Percentiles rank a stretch among this genome's conserved stretches.
Evolutionary conservation across 257 asterid species (phyloP).

Genomic region (Plantago ovata): DNA sequence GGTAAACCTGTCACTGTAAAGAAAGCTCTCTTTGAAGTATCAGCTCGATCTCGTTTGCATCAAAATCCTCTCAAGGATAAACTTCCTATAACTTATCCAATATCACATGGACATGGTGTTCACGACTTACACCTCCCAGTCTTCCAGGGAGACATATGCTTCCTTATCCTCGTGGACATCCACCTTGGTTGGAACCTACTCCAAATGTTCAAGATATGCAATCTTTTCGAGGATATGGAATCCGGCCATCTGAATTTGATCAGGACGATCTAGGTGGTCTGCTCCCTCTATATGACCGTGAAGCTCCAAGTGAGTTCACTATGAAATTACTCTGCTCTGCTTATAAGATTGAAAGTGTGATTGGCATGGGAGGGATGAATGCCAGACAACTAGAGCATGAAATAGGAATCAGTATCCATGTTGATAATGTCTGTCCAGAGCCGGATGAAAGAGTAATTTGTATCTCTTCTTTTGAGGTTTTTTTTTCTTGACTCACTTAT

Average conservation of each 20-base stretch:
- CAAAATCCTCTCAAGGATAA: constrained; percentile 69
- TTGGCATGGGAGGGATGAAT: constrained; percentile 78
- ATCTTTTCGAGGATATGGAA: constrained; percentile 39
- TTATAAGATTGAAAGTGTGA: constrained; percentile 73
- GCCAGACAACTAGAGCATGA: constrained; percentile 65
- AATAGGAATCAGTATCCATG: constrained; percentile 67
- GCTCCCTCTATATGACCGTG: constrained; percentile 43
- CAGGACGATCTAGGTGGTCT: constrained; percentile 46
- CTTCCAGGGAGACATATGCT: constrained; percentile 42
- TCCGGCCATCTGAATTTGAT: constrained; percentile 40
- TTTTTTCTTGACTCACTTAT: constrained; percentile 14
- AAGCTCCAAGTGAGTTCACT: constrained; percentile 52
- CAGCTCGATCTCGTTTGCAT: constrained; percentile 73
- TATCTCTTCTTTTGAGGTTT: constrained; percentile 67
- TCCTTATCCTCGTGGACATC: constrained; percentile 35
- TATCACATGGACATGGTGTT: constrained; percentile 34
- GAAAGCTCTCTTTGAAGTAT: constrained; percentile 63
- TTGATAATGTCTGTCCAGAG: constrained; percentile 44
- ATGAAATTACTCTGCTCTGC: constrained; percentile 68
- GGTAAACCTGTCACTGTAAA: constrained; percentile 58
- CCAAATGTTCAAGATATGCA: constrained; percentile 38
- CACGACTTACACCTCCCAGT: constrained; percentile 46
- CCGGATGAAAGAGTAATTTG: constrained; percentile 70
- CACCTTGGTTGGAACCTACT: constrained; percentile 44
- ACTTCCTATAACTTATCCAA: constrained; percentile 44